These are phyloP conservation scores for Colletotrichum sp. DNA, from an alignment of 2,329 filamentous ascomycete species.

Conservation along the genomic window DNA sequence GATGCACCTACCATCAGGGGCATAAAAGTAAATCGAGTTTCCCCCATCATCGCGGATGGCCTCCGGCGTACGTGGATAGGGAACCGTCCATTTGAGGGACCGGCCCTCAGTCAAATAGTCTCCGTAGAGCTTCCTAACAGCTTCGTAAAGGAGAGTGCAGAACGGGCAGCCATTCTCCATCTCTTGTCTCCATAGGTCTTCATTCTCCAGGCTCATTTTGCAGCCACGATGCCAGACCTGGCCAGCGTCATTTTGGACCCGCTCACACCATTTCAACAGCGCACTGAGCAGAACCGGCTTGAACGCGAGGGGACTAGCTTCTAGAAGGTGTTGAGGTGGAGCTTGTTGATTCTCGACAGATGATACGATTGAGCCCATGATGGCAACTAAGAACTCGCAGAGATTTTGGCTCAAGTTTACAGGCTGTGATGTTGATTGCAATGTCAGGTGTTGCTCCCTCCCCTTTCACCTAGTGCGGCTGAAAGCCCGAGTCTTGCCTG, in stretches of 20 bases:
- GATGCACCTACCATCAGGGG: background rate
- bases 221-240: background rate
- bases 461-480: background rate
- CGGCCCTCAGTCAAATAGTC: background rate
- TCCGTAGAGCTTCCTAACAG: background rate
- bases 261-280: background rate
- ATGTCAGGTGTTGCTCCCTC: background rate
- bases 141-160: background rate
- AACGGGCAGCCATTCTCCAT: background rate
- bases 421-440: background rate
- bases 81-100: background rate
- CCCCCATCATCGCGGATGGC: background rate
- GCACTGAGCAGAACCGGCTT: background rate
- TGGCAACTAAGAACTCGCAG: background rate
- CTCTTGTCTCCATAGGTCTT: background rate
- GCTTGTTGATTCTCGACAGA: background rate
- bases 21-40: background rate
- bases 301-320: background rate
- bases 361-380: background rate
- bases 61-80: background rate
- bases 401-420: background rate
- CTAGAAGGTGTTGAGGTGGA: background rate
- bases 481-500: background rate
- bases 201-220: background rate
- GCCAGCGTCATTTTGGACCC: background rate